Percentiles rank a stretch among this genome's conserved stretches.
These are phyloP conservation scores for Aureobasidium sp. DNA, from an alignment of 2,329 filamentous ascomycete genomes.

Conservation along the genomic window DNA sequence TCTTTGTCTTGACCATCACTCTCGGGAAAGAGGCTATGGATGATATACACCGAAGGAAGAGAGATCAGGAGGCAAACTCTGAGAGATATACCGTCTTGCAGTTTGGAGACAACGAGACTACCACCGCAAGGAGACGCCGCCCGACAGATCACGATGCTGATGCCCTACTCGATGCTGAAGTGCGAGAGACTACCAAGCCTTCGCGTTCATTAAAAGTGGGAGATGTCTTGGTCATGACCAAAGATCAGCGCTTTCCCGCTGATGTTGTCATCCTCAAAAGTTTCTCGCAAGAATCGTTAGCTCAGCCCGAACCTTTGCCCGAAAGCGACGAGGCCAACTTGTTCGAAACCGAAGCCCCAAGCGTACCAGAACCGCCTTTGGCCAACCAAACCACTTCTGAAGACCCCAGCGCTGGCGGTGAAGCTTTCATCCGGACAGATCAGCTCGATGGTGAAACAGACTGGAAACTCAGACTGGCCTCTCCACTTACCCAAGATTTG, in stretches of 20 bases:
- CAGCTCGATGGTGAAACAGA: constrained; percentile 97
- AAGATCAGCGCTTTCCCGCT: constrained; percentile 87
- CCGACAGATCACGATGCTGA: constrained; percentile 26
- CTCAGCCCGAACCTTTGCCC: constrained; percentile 41
- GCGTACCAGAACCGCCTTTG: constrained; percentile 24
- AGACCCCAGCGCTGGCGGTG: constrained; percentile 53
- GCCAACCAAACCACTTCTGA: constrained; percentile 29
- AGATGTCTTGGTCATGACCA: constrained; percentile 86
- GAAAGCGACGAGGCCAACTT: constrained; percentile 27
- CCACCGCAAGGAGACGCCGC: constrained; percentile 27
- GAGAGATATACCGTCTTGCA: constrained; percentile 75
- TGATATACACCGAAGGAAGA: constrained; percentile 75
- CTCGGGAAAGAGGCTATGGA: constrained; percentile 94
- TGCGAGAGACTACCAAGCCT: constrained; percentile 64
- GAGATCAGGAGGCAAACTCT: constrained; percentile 91
- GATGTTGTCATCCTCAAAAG: constrained; percentile 92
- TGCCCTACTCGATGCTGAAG: constrained; percentile 23
- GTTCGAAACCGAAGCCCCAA: constrained; percentile 22
- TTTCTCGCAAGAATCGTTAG: constrained; percentile 40
- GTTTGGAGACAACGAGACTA: constrained; percentile 54
- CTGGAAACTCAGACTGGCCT: constrained; percentile 91
- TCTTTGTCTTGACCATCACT: constrained; percentile 86
- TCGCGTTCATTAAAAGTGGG: constrained; percentile 88
- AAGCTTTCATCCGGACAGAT: constrained; percentile 95
- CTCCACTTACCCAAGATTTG: constrained; percentile 75